A percentile compares a stretch with the other conserved stretches of the same genome.
Conservation (phyloP, 306 rosid genomes). For the Boehmeria nivea region DNA sequence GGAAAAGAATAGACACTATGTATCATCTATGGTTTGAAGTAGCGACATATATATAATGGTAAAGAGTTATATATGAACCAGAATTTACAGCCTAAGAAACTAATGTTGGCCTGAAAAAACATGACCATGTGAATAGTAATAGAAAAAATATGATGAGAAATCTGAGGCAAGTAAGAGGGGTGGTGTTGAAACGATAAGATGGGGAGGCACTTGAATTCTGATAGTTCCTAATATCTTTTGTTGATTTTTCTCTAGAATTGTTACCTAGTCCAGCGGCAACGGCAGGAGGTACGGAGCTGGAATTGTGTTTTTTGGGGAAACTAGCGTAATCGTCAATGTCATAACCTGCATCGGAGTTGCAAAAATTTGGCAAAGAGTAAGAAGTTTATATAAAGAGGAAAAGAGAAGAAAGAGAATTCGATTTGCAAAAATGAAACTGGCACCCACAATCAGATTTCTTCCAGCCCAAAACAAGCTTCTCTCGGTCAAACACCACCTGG, state of each 20-base stretch:
- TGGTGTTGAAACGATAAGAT: constrained; percentile 20
- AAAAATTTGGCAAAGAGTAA: constrained; percentile 8
- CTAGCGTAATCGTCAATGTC: constrained; percentile 49
- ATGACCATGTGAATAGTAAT: constrained; percentile 14
- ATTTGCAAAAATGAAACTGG: constrained; percentile 19
- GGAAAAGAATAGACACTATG: too few relatives aligned
- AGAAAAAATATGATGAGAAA: constrained; percentile 29
- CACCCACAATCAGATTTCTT: constrained; percentile 73
- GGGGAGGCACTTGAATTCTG: constrained; percentile 41
- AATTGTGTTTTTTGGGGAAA: constrained; percentile 31
- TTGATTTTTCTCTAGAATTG: constrained; percentile 41
- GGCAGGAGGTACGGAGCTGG: constrained; percentile 59
- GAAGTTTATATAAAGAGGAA: constrained; percentile 11
- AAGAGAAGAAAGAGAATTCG: constrained; percentile 8
- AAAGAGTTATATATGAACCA: neutral
- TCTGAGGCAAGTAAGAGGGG: constrained; percentile 33
- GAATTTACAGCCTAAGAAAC: neutral
- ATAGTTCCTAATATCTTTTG: constrained; percentile 24
- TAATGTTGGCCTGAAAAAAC: constrained; percentile 22
- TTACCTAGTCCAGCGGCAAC: constrained; percentile 60
- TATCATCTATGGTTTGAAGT: too few relatives aligned
- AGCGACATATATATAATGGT: neutral
- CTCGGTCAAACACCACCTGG: constrained; percentile 79
- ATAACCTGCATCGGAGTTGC: constrained; percentile 47
- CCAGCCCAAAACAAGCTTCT: constrained; percentile 78